Evolutionary conservation across 345 rosid genomes (phyloP).

Genomic region (Chamaenerion angustifolium): DNA sequence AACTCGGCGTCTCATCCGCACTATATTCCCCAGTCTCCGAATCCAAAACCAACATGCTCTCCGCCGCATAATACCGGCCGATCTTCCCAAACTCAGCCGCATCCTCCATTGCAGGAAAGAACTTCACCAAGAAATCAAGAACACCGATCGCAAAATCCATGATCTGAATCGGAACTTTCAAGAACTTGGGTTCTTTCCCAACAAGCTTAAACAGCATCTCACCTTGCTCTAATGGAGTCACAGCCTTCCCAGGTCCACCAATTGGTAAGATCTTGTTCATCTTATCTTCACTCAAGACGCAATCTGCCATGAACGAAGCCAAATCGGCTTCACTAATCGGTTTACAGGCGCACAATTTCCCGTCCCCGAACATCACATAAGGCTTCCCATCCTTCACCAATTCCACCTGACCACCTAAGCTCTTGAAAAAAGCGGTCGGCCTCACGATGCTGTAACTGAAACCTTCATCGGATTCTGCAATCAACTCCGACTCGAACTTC

Average conservation of each 20-base stretch:
- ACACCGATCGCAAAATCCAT: constrained; percentile 75
- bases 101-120: constrained; percentile 69
- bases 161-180: constrained; percentile 80
- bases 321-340: constrained; percentile 85
- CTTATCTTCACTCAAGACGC: constrained; percentile 62
- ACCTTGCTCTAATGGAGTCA: constrained; percentile 87
- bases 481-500: constrained; percentile 74
- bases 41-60: constrained; percentile 84
- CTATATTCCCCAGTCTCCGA: constrained; percentile 74
- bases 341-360: constrained; percentile 84
- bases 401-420: constrained; percentile 91
- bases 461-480: constrained; percentile 24
- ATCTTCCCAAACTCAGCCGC: constrained; percentile 96
- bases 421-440: constrained; percentile 92
- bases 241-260: constrained; percentile 90
- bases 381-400: constrained; percentile 91
- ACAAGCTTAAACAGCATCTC: constrained; percentile 58
- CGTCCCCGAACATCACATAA: constrained; percentile 94
- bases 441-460: constrained; percentile 76
- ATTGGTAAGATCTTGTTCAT: constrained; percentile 66
- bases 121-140: constrained; percentile 55
- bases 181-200: constrained; percentile 74
- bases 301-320: constrained; percentile 70
- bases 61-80: constrained; percentile 88
- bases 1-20: constrained; percentile 79